Conservation (phyloP, 2,329 filamentous ascomycete species). For the Ceratocystis albifundus region DNA sequence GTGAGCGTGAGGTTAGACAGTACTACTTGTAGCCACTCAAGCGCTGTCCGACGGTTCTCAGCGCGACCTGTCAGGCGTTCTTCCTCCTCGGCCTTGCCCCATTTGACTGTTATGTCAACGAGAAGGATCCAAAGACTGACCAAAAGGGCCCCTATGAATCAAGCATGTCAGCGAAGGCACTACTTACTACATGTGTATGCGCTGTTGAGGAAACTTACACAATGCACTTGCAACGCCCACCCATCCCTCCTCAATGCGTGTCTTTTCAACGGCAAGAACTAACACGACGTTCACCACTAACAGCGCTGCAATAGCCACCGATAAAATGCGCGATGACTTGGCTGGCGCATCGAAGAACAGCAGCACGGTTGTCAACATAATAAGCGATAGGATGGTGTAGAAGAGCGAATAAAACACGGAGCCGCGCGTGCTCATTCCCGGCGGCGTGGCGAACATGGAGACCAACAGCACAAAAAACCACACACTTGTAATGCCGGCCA, state of each 20-base stretch:
- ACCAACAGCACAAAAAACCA: slow-evolving; percentile 92
- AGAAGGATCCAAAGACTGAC: slow-evolving; percentile 69
- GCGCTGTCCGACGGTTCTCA: slow-evolving; percentile 69
- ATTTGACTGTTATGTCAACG: slow-evolving; percentile 71
- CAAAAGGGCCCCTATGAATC: slow-evolving; percentile 51
- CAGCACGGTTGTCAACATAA: slow-evolving; percentile 63
- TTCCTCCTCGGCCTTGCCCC: slow-evolving; percentile 89
- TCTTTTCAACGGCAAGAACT: slow-evolving; percentile 59
- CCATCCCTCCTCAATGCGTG: slow-evolving; percentile 79
- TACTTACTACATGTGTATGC: not conserved
- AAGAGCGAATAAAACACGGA: slow-evolving; percentile 87
- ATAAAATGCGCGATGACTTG: slow-evolving; percentile 62
- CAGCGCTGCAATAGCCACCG: slow-evolving; percentile 48
- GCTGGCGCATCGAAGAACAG: slow-evolving; percentile 84
- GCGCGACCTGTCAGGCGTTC: slow-evolving; percentile 79
- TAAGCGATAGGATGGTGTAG: slow-evolving; percentile 66
- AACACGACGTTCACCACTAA: slow-evolving; percentile 59
- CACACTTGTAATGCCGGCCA: slow-evolving; percentile 64
- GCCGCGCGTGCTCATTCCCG: slow-evolving; percentile 71
- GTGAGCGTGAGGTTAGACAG: slow-evolving; percentile 60
- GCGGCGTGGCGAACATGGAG: slow-evolving; percentile 80
- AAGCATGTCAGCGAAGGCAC: not conserved
- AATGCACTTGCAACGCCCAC: slow-evolving; percentile 75
- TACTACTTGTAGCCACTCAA: slow-evolving; percentile 75
- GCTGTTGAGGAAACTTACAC: slow-evolving; percentile 36